Evolutionary conservation across 805 yeast genomes (phyloP).

Genomic region (Lipomyces spencermartinsiae): DNA sequence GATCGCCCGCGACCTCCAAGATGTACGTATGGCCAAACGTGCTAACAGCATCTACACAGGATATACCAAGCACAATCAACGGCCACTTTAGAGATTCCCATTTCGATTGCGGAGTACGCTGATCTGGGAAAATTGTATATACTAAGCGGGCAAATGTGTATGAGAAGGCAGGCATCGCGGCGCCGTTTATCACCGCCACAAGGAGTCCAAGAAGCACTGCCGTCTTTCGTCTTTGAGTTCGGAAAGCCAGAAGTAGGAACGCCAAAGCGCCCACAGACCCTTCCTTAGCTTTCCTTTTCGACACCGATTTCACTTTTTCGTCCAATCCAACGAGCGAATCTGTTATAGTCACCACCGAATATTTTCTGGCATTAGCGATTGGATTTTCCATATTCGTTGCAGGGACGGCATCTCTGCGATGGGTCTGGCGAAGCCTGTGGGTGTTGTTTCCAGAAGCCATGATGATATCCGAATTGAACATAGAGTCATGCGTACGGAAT

Average conservation of each 20-base stretch:
- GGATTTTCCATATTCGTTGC: neutral
- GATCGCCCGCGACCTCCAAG: conserved; percentile 67
- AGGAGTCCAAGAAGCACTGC: conserved; percentile 57
- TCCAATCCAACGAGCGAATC: neutral
- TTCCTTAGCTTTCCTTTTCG: neutral
- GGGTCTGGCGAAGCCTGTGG: neutral
- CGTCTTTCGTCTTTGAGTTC: conserved; percentile 14
- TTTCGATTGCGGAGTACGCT: conserved; percentile 30
- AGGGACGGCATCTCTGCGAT: neutral
- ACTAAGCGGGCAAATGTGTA: conserved; percentile 75
- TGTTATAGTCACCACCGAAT: neutral
- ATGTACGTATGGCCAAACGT: conserved; percentile 58
- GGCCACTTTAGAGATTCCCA: conserved; percentile 63
- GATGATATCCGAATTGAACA: neutral
- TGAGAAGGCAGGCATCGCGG: conserved; percentile 77
- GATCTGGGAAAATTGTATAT: conserved; percentile 62
- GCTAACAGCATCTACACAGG: conserved; percentile 65
- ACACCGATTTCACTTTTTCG: neutral
- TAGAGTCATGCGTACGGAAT: neutral
- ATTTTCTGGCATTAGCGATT: neutral
- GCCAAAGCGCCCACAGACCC: neutral
- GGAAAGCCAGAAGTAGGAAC: neutral
- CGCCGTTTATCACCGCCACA: conserved; percentile 63
- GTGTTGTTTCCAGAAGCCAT: neutral
- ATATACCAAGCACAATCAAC: conserved; percentile 63